Conservation (phyloP, 805 yeast genomes). For the Nakazawaea holstii region DNA sequence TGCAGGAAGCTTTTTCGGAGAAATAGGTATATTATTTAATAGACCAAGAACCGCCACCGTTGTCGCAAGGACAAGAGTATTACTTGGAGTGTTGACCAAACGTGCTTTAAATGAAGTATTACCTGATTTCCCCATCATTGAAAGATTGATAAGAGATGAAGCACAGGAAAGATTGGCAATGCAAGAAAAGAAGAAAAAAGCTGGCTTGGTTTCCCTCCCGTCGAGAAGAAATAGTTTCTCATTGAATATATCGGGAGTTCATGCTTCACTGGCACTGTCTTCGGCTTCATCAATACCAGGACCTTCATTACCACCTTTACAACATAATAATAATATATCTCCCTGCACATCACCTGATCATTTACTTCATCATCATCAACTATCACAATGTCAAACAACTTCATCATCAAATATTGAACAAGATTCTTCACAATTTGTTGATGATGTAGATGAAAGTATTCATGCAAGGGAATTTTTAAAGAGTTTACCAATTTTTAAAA, state of each 20-base stretch:
- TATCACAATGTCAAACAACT: background rate
- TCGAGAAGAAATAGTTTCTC: slow-evolving; percentile 12
- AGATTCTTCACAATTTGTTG: slow-evolving; percentile 12
- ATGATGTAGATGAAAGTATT: slow-evolving; percentile 46
- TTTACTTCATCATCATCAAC: background rate
- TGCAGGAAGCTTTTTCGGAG: slow-evolving; percentile 73
- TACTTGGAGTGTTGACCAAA: slow-evolving; percentile 63
- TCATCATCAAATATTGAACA: background rate
- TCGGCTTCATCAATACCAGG: slow-evolving; percentile 32
- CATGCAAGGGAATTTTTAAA: slow-evolving; percentile 47
- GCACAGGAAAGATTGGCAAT: slow-evolving; percentile 73
- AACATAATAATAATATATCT: background rate
- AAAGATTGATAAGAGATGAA: slow-evolving; percentile 67
- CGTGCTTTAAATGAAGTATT: slow-evolving; percentile 56
- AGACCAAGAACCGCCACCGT: slow-evolving; percentile 79
- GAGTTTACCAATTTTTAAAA: slow-evolving; percentile 52
- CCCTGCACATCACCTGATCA: background rate
- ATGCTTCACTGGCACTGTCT: slow-evolving; percentile 25
- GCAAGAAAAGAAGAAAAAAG: slow-evolving; percentile 55
- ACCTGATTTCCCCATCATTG: slow-evolving; percentile 59
- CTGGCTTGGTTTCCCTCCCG: slow-evolving; percentile 28
- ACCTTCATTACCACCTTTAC: slow-evolving; percentile 32
- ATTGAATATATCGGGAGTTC: slow-evolving; percentile 12
- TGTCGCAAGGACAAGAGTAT: slow-evolving; percentile 59
- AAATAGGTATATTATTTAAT: slow-evolving; percentile 70